Base-by-base conservation (phyloP, 2,329 filamentous ascomycete species). In the Aspergillus carbonarius region DNA sequence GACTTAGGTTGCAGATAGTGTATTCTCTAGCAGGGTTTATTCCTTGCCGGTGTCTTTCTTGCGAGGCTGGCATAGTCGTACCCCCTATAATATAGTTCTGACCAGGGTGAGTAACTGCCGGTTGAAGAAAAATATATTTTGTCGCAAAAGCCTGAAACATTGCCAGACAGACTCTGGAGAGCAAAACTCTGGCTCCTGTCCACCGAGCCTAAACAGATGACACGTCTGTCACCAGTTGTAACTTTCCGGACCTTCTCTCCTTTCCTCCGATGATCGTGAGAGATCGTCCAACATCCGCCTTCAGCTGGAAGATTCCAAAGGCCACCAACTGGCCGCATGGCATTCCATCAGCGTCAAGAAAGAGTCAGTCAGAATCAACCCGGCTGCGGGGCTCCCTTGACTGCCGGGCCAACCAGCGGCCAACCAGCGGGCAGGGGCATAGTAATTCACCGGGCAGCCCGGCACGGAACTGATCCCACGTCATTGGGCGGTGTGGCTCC, bases 401-500 rank as follows among this genome's bases (percentile, higher is more conserved):
- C 44, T 20, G 44, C 44, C 44, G 44, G 44, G 27, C 44, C 44
- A 48, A 48, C 44, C 44, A 48, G 44, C 44, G 15, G 15, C 9
- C 15, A 30, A 12, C n/a, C 37, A 42, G 35, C 37, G 35, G 48
- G 27, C 32, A 50, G 32, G 17, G 30, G 13, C 7, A 13, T 27
- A n/a, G 9, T n/a, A 48, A 27, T 27, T 52, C 50, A 52, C 50
- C 50, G 50, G 34, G 25, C 34, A 40, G 34, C 12, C 50, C 17
- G 50, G 18, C 34, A 39, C 47, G 47, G 20, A 17, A 35, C 9
- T 7, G 30, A 27, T 9, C 37, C 18, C 37, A 25, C 51, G 51
- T 54, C 51, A 54, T 35, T 54, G 39, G 51, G 51, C 34, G 34
- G 23, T 44, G 51, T 30, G 37, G 48, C 48, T 51, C 48, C 48